These are phyloP conservation scores for Podila epigama DNA, from an alignment of 192 early-diverging fungal species.

Conservation along the genomic window DNA sequence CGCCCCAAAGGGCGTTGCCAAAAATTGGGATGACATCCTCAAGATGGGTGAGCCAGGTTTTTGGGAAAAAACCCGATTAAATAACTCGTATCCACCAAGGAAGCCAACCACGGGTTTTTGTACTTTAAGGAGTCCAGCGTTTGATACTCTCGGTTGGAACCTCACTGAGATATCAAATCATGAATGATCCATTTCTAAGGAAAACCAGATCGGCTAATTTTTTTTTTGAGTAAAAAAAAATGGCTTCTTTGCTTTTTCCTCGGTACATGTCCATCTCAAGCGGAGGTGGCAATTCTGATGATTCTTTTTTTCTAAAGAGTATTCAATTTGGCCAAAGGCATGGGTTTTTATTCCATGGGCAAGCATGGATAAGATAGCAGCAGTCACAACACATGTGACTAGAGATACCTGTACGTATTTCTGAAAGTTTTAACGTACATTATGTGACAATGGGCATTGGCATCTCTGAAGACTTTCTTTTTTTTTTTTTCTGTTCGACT, in stretches of 20 bases:
- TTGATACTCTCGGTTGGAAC: conserved; percentile 44
- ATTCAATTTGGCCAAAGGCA: background rate
- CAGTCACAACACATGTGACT: too few relatives aligned
- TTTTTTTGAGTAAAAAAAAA: background rate
- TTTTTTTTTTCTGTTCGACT: too few relatives aligned
- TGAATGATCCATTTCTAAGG: conserved; percentile 31
- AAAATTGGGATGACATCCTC: conserved; percentile 47
- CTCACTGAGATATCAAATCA: conserved; percentile 38
- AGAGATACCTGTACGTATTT: too few relatives aligned
- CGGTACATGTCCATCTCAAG: conserved; percentile 50
- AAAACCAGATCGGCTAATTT: conserved; percentile 1
- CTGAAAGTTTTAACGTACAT: too few relatives aligned
- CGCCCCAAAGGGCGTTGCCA: conserved; percentile 23
- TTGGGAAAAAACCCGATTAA: conserved; percentile 18
- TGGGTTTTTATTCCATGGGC: background rate
- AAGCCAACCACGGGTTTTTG: conserved; percentile 20
- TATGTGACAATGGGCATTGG: too few relatives aligned
- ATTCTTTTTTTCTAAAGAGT: conserved; percentile 45
- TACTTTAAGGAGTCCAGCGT: conserved; percentile 41
- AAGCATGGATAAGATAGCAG: background rate
- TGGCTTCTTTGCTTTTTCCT: conserved; percentile 14
- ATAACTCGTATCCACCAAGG: conserved; percentile 47
- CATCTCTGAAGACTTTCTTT: too few relatives aligned
- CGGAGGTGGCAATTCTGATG: conserved; percentile 45
- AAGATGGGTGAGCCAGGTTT: conserved; percentile 19